Base-by-base conservation (phyloP, 2,329 filamentous ascomycete species). In the Didymellaceae sp. region DNA sequence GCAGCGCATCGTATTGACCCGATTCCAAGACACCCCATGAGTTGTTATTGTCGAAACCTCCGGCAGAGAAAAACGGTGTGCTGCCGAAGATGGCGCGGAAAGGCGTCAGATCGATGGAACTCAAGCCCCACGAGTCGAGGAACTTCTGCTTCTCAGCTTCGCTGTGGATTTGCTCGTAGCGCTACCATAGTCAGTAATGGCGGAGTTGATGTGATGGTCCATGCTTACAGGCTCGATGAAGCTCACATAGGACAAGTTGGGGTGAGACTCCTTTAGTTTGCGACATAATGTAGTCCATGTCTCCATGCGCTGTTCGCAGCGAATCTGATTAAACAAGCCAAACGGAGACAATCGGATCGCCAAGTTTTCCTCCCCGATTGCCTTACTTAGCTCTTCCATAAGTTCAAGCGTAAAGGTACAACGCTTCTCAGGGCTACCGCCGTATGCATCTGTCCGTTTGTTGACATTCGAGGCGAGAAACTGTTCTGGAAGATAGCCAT, bases 381-480 rank as follows among this genome's bases (percentile, higher is more conserved):
- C 58, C 17, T 54, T 54, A 9, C 57, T 57, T 17, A 70, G 37
- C 11, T 45, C 54, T 7, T 62, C 52, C 65, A 69, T 80, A 14
- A 84, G 70, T 57, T 84, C 81, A 2, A 85, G 59, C 1, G 76
- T 77, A 60, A 87, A 87, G 1, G 72, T 75, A 49, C 78, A 82
- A 14, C 80, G 72, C 53, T 80, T 81, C 59, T 79, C 74, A 0
- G 77, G 73, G 13, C 67, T 75, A 4, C 79, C 80, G 4, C 80
- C 80, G 55, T 79, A 82, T 7, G 67, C 64, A 59, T 82, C 80
- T 1, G 74, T 78, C 13, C 80, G 70, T 53, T 73, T 69, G 59
- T 82, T 82, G 62, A 74, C 66, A 33, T 73, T 77, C 5, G 75
- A 76, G 39, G 77, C 77, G 3, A 77, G 63, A 58, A 82, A 82